phyloP scores from a whole-genome alignment of 371 early-diverging fungal species.

The Blakeslea trispora region DNA sequence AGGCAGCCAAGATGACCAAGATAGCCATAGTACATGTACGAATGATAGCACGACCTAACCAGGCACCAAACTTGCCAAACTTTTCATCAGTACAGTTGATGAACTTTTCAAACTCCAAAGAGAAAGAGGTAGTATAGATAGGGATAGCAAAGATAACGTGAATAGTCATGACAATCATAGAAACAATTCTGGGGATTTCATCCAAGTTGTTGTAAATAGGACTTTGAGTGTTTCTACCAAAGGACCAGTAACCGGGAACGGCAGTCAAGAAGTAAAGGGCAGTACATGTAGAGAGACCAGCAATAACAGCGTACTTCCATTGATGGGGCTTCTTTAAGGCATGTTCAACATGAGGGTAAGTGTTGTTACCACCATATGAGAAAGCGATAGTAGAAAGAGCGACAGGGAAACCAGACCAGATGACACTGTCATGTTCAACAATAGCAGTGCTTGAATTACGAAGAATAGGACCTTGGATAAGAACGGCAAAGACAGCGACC shows the following conservation, averaged over 20 bases:
- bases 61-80: constrained; percentile 45
- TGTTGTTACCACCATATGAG: constrained; percentile 61
- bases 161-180: constrained; percentile 80
- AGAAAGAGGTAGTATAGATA: constrained; percentile 80
- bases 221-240: constrained; percentile 68
- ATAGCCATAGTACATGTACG: constrained; percentile 53
- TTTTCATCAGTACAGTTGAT: constrained; percentile 36
- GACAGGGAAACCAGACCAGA: constrained; percentile 59
- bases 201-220: constrained; percentile 77
- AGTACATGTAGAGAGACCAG: constrained; percentile 73
- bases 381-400: constrained; percentile 66
- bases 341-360: constrained; percentile 75
- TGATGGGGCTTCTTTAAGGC: constrained; percentile 78
- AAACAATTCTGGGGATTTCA: constrained; percentile 60
- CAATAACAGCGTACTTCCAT: constrained; percentile 74
- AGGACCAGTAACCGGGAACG: constrained; percentile 81
- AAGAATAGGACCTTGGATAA: constrained; percentile 43
- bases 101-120: constrained; percentile 70
- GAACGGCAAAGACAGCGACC: constrained; percentile 51
- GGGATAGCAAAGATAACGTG: constrained; percentile 90
- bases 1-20: constrained; percentile 53
- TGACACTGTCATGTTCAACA: constrained; percentile 28
- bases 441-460: constrained; percentile 19
- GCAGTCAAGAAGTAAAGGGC: constrained; percentile 80
- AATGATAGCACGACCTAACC: constrained; percentile 52